Conservation (phyloP, 345 rosid genomes). For the Clausena lansium region DNA sequence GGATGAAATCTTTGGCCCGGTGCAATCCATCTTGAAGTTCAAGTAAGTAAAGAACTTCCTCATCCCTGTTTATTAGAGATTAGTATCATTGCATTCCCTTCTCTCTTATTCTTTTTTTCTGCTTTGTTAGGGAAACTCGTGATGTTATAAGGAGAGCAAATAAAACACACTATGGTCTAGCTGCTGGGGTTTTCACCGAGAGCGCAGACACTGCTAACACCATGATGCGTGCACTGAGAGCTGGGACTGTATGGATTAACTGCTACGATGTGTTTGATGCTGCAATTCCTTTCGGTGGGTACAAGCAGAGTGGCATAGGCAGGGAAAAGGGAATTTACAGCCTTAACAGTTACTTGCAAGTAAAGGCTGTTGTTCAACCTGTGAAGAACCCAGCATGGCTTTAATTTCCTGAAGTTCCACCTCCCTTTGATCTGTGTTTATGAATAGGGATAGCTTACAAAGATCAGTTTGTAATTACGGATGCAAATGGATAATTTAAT, state of each 20-base stretch:
- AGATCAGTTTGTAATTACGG: not conserved
- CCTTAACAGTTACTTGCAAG: conserved; percentile 82
- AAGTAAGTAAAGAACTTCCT: conserved; percentile 43
- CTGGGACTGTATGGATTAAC: conserved; percentile 88
- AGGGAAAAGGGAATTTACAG: conserved; percentile 96
- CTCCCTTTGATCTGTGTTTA: not conserved
- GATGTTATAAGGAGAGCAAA: conserved; percentile 84
- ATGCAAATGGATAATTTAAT: not conserved
- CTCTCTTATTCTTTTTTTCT: not conserved
- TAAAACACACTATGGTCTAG: conserved; percentile 62
- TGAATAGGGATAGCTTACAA: not conserved
- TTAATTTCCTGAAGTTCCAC: conserved; percentile 25
- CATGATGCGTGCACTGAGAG: conserved; percentile 65
- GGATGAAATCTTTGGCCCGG: conserved; percentile 98
- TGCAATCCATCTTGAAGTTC: conserved; percentile 92
- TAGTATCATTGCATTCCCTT: not conserved
- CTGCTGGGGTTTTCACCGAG: conserved; percentile 90
- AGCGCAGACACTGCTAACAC: conserved; percentile 66
- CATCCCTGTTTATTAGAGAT: not conserved
- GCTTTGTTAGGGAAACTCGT: conserved; percentile 48
- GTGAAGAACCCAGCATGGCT: conserved; percentile 84
- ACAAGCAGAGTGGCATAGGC: conserved; percentile 94
- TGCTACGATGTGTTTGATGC: conserved; percentile 93
- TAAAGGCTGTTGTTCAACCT: conserved; percentile 88
- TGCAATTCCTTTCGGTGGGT: conserved; percentile 92